Percentiles rank a stretch among this genome's conserved stretches.
phyloP scores from a whole-genome alignment of 257 asterid genomes.

The Salvia miltiorrhiza region DNA sequence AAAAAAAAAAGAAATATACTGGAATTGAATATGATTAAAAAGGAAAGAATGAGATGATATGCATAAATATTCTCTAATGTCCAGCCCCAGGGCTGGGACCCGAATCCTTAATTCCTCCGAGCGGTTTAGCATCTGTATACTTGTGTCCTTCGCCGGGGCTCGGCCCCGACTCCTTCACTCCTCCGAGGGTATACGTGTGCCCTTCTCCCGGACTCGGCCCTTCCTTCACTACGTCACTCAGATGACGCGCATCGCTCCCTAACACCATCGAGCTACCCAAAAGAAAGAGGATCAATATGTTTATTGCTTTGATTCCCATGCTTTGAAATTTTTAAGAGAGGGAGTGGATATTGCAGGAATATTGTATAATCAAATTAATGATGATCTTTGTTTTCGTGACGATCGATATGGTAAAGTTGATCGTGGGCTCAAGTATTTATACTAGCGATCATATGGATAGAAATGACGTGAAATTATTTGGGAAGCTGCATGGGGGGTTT shows the following conservation, averaged over 20 bases:
- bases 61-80: slow-evolving; percentile 6
- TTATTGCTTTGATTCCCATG: neutral
- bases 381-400: neutral
- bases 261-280: slow-evolving; percentile 15
- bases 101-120: slow-evolving; percentile 27
- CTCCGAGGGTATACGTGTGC: slow-evolving; percentile 17
- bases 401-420: neutral
- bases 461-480: slow-evolving; percentile 5
- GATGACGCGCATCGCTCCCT: slow-evolving; percentile 32
- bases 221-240: slow-evolving; percentile 18
- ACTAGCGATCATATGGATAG: slow-evolving; percentile 17
- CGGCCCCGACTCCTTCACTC: slow-evolving; percentile 34
- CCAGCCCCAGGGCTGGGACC: slow-evolving; percentile 49
- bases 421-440: slow-evolving; percentile 16
- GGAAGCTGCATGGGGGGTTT: slow-evolving; percentile 37
- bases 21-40: neutral
- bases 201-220: slow-evolving; percentile 41
- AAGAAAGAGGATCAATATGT: slow-evolving; percentile 12
- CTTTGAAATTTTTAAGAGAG: neutral
- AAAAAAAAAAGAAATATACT: neutral
- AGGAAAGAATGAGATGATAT: neutral
- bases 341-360: no score
- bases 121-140: neutral
- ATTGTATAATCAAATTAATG: neutral
- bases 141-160: slow-evolving; percentile 33